Base-by-base conservation (phyloP, 768 basidiomycete genomes). In the Hygrocybe coccinea region DNA sequence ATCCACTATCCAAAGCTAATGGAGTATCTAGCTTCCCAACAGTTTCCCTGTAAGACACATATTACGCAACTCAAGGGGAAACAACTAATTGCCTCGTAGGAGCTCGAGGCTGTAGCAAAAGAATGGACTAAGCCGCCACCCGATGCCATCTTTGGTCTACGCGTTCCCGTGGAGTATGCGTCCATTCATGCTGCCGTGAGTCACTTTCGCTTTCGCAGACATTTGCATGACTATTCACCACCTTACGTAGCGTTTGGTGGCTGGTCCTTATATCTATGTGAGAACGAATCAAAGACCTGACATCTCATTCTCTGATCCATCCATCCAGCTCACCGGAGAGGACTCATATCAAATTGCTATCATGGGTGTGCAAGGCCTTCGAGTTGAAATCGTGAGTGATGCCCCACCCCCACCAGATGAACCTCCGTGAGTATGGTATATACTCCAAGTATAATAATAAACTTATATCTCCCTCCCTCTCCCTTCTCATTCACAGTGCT, bases 301-400 rank as follows among this genome's bases (percentile, higher is more conserved):
- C 52, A 60, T 56, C 19, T 15, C 36, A 50, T 35, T 49, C 21
- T 19, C 59, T 59, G 39, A 68, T 52, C 44, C 17, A 19, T 22
- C 21, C 17, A 45, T 59, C n/a, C 50, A 91, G 89, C 74, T 92
- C 55, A 89, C 87, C 12, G 80, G 86, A 50, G 89, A 93, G 66
- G 91, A 91, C 63, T 91, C 91, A 6, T 93, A 84, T 67, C 88
- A 91, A 74, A 91, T 93, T 59, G 89, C 91, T n/a, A 81, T 82
- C 55, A 84, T 86, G 79, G 86, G 87, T 53, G 83, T 89, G 10
- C 85, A 87, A 66, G 89, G 88, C 52, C 77, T 90, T 56, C 80
- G 89, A 38, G 89, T 93, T 49, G 91, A 93, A 70, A 90, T 93
- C 54, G 86, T 91, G 48, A 84, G 84, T 50, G 91, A 93, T 71